These are phyloP conservation scores for Nannochloropsis oceanica DNA, from an alignment of 108 stramenopile genomes.

Conservation along the genomic window DNA sequence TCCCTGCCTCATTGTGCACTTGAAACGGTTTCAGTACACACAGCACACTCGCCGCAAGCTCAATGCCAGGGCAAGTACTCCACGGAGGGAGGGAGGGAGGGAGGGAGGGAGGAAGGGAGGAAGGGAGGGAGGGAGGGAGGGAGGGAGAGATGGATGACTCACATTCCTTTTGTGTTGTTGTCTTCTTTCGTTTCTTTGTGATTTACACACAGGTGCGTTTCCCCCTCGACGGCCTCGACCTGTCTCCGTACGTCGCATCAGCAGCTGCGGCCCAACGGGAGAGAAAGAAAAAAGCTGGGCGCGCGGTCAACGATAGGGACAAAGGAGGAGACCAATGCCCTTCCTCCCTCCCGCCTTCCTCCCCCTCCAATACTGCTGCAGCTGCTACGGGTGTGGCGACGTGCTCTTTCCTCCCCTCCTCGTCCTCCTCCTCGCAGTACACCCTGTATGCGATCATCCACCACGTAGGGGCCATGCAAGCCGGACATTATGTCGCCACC, in stretches of 20 bases:
- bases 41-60: constrained; percentile 5
- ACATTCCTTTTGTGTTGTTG: background rate
- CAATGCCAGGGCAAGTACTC: background rate
- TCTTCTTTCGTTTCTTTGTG: background rate
- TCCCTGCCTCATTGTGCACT: constrained; percentile 28
- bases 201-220: background rate
- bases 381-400: background rate
- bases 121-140: background rate
- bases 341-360: too few species aligned
- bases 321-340: too few species aligned
- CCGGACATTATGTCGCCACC: constrained; percentile 30
- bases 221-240: background rate
- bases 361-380: background rate
- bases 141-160: background rate
- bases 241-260: background rate
- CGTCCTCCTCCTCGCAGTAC: constrained; percentile 1
- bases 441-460: constrained; percentile 29
- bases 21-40: constrained; percentile 36
- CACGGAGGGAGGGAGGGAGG: background rate
- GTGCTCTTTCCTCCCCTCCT: background rate
- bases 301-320: too few species aligned
- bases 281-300: too few species aligned
- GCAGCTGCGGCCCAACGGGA: background rate
- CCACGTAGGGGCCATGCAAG: constrained; percentile 27
- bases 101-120: background rate